phyloP scores from a whole-genome alignment of 257 asterid genomes.

The Solanum ossicruentum region DNA sequence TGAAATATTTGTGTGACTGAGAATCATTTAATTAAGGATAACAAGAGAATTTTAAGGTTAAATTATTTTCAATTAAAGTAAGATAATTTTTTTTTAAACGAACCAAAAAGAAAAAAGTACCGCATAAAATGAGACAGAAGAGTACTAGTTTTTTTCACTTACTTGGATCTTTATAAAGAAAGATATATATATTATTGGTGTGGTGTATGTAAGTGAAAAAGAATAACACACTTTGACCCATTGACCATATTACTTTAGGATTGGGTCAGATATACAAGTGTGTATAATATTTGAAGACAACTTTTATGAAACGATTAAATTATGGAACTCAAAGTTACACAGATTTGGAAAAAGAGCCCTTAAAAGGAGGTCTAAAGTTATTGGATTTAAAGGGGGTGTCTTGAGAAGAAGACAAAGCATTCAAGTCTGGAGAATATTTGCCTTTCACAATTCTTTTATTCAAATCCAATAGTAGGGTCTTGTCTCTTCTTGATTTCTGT shows the following conservation, averaged over 20 bases:
- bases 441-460: conserved; percentile 15
- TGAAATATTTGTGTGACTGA: no score
- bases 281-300: conserved; percentile 1
- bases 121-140: no score
- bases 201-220: conserved; percentile 12
- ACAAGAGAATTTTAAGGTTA: no score
- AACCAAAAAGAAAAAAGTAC: no score
- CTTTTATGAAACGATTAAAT: neutral
- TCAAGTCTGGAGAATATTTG: conserved; percentile 35
- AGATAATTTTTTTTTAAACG: no score
- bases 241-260: conserved; percentile 7
- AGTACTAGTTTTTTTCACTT: neutral
- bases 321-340: conserved; percentile 26
- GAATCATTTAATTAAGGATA: no score
- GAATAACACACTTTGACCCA: conserved; percentile 1
- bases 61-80: no score
- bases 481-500: conserved; percentile 9
- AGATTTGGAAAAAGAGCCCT: conserved; percentile 36
- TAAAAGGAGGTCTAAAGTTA: conserved; percentile 60
- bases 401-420: conserved; percentile 50
- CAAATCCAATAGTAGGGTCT: conserved; percentile 27
- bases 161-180: neutral
- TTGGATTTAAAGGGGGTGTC: conserved; percentile 35
- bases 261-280: neutral
- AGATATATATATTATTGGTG: neutral